Conservation (phyloP, 345 rosid genomes). For the Syzygium aqueum region DNA sequence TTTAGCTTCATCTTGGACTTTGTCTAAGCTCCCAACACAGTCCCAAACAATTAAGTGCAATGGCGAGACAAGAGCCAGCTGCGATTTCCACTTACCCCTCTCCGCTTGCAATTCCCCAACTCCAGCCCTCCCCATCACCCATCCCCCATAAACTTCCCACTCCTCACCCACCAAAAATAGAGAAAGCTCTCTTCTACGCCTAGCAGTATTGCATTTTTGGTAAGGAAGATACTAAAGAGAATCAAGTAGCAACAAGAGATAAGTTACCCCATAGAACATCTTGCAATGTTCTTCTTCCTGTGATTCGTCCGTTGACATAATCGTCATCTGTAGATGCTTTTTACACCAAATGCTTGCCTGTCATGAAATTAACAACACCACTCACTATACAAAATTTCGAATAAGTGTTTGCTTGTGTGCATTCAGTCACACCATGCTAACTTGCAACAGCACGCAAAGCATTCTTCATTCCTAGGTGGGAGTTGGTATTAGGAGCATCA, state of each 20-base stretch:
- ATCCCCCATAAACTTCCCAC: background rate
- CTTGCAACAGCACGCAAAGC: background rate
- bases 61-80: background rate
- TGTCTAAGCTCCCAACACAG: background rate
- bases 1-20: background rate
- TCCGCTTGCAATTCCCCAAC: background rate
- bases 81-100: background rate
- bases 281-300: conserved; percentile 80
- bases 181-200: background rate
- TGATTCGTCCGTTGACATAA: conserved; percentile 66
- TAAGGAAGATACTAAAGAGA: background rate
- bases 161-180: background rate
- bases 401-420: background rate
- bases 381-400: background rate
- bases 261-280: conserved; percentile 54
- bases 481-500: background rate
- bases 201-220: background rate
- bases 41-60: background rate
- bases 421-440: background rate
- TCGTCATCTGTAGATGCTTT: conserved; percentile 81
- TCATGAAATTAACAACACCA: background rate
- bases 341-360: conserved; percentile 82
- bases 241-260: background rate
- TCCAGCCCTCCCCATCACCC: background rate
- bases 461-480: background rate